Conservation (phyloP, 2,329 filamentous ascomycete genomes). For the Verticillium tricorpus region DNA sequence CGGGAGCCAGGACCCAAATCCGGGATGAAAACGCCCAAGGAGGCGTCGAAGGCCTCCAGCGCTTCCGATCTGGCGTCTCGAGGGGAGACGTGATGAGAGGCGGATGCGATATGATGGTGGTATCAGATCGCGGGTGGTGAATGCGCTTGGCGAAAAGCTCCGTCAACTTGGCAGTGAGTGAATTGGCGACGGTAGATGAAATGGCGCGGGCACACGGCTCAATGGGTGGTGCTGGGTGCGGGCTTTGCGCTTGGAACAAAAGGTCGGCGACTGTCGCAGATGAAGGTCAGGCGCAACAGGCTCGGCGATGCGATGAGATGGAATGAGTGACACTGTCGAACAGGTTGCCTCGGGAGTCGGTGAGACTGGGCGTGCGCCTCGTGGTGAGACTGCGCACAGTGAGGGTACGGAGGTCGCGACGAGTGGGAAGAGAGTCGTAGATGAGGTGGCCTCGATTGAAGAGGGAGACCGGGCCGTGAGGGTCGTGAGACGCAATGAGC, state of each 20-base stretch:
- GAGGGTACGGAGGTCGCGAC: not conserved
- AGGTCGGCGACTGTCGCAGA: not conserved
- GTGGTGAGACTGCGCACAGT: not conserved
- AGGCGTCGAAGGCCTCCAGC: conserved; percentile 29
- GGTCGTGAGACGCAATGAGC: not conserved
- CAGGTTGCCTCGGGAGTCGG: not conserved
- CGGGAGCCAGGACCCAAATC: not conserved
- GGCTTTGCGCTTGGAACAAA: not conserved
- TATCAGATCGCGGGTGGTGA: not conserved
- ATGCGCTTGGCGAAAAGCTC: not conserved
- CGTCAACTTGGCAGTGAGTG: not conserved
- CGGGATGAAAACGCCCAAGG: conserved; percentile 20
- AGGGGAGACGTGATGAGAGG: conserved; percentile 7
- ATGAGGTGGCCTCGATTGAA: not conserved
- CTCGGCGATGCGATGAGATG: not conserved
- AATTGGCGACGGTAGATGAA: not conserved
- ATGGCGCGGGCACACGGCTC: not conserved
- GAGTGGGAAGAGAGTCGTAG: not conserved
- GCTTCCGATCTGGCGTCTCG: conserved; percentile 21
- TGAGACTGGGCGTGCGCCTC: not conserved
- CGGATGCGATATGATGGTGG: not conserved
- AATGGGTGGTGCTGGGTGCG: not conserved
- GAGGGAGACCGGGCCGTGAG: not conserved
- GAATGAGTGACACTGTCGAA: not conserved
- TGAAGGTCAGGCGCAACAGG: not conserved